Evolutionary conservation across 495 filamentous ascomycete genomes (phyloP), one percentile per base, ranked within the genome.

Genomic region (Baudoinia panamericana): DNA sequence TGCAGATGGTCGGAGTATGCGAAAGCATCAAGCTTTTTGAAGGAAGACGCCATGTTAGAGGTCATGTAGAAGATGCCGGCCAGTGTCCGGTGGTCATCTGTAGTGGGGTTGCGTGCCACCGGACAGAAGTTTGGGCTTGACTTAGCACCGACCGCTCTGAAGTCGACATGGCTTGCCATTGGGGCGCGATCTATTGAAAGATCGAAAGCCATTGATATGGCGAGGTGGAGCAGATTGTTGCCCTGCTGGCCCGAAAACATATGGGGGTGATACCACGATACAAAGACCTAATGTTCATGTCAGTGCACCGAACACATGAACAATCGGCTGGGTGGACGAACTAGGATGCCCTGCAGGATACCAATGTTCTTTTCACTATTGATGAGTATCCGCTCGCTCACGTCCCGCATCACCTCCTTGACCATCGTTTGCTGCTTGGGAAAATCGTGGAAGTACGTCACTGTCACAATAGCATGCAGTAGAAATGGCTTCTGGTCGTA

Each of bases 381-480:
- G n/a, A 71, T 45, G 6, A 73, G 46, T 36, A 73, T 51, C 45
- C 65, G 64, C 27, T 70, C 60, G 2, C 63, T 62, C 11, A 74
- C 39, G 6, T 64, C 55, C 27, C 51, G 56, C 49, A 61, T 64
- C 37, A 66, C 50, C 33, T 62, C 57, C 17, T 50, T 55, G 17
- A 57, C 56, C 1, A 71, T 40, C 1, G 37, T 41, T 1, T 58
- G 51, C 30, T 67, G 65, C 30, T 62, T 51, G 6, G 51, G 9
- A 8, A 43, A 24, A 24, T 46, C 5, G 55, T 52, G 0, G 50
- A 59, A 33, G 41, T 56, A 59, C 0, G 54, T 35, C 1, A 69
- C 58, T 4, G 63, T 59, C 60, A 74, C 70, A 21, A 75, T 72
- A 42, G 62, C 67, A 18, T 70, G 58, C 65, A 71, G 72, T 19